phyloP scores from a whole-genome alignment of 2,329 filamentous ascomycete genomes.

The Aspergillus sp. region DNA sequence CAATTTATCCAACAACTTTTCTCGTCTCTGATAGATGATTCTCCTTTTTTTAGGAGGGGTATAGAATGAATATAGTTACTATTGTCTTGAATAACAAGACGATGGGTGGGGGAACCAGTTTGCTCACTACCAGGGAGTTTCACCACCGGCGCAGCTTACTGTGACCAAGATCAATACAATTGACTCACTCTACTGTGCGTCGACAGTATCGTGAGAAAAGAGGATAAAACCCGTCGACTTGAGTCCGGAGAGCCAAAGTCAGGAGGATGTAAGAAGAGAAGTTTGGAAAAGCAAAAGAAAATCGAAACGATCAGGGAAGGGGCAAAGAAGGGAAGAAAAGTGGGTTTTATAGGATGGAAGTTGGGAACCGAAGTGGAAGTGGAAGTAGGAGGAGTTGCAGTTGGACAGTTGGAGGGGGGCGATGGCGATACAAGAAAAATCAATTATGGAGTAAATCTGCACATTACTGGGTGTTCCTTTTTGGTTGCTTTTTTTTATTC shows the following conservation, averaged over 20 bases:
- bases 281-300: background rate
- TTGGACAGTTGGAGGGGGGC: background rate
- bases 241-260: background rate
- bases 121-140: slow-evolving; percentile 22
- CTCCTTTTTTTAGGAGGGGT: background rate
- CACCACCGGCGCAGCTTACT: slow-evolving; percentile 22
- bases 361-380: background rate
- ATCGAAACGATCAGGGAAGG: background rate
- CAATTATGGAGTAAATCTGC: background rate
- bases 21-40: background rate
- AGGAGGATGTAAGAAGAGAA: background rate
- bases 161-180: slow-evolving; percentile 3
- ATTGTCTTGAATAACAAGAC: background rate
- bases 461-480: background rate
- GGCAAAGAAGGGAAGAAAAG: background rate
- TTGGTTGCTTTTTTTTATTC: background rate
- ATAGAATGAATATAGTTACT: background rate
- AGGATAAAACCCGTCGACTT: background rate
- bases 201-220: background rate
- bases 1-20: background rate
- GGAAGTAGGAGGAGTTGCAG: no score
- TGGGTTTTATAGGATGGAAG: background rate
- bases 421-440: background rate
- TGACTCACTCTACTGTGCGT: background rate
- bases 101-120: slow-evolving; percentile 2